Evolutionary conservation across 257 asterid genomes (phyloP), one percentile per base, ranked within the genome.

Genomic region (Hygrophila difformis): DNA sequence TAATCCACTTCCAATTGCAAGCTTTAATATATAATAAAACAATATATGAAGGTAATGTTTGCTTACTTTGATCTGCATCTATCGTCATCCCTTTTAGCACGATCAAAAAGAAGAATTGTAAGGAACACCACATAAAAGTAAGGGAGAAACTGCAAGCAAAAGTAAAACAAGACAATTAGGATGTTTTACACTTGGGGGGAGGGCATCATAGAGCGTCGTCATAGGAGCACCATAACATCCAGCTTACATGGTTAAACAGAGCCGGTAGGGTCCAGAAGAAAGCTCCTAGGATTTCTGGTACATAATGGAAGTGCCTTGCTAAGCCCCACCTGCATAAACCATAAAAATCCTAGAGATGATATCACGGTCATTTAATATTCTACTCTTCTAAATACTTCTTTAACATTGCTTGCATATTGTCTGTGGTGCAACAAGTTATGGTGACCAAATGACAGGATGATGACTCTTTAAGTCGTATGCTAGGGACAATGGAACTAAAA

Each of bases 191-290:
- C 1, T 26, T 26, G n/a, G n/a, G n/a, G n/a, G n/a, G n/a, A n/a
- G n/a, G n/a, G n/a, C n/a, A n/a, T n/a, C n/a, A n/a, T n/a, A n/a
- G n/a, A n/a, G n/a, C 31, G 4, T 26, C 7, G 8, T 26, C 37
- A 33, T 33, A 33, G 10, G 31, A 26, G 15, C 47, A 38, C 26
- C 18, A 8, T 33, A 8, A 23, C 51, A 19, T 8, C 21, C 31
- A 20, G 39, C 93, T 74, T 71, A 88, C 96, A 68, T 85, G 91
- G 73, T 60, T 61, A 55, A 89, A 82, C 48, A 85, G 74, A 56
- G 97, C 96, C 23, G 97, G 97, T 18, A 79, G 64, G 44, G 82
- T 79, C 97, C 97, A 89, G 83, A 85, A 89, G 72, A 89, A 82
- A 24, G 97, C 86, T 10, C 75, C 93, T 56, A 70, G 47, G 56